These are phyloP conservation scores for Naganishia albida DNA, from an alignment of 1,284 basidiomycete species.

Conservation along the genomic window DNA sequence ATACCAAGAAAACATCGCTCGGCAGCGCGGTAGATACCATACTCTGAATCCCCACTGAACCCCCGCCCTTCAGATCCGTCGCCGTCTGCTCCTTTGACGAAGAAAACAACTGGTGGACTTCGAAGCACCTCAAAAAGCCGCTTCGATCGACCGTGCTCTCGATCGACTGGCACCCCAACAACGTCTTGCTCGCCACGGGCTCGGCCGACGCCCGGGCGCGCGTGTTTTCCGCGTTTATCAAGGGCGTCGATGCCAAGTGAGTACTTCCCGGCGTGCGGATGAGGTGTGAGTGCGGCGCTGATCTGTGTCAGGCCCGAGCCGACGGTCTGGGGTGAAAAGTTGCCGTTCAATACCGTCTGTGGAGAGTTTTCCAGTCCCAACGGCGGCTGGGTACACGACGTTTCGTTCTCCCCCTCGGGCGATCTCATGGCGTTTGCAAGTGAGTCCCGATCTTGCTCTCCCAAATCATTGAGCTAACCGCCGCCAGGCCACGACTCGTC, in stretches of 20 bases:
- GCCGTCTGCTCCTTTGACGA: slow-evolving; percentile 92
- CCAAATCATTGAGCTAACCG: background rate
- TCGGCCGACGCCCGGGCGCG: slow-evolving; percentile 93
- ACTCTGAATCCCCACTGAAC: background rate
- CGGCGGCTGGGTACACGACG: slow-evolving; percentile 95
- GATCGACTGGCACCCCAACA: slow-evolving; percentile 97
- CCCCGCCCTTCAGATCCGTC: slow-evolving; percentile 65
- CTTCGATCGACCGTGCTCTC: slow-evolving; percentile 88
- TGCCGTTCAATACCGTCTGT: slow-evolving; percentile 97
- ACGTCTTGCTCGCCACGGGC: slow-evolving; percentile 90
- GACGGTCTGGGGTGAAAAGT: slow-evolving; percentile 92
- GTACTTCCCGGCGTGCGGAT: slow-evolving; percentile 38
- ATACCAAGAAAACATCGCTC: too few species aligned
- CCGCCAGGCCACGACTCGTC: slow-evolving; percentile 84
- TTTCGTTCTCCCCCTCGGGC: slow-evolving; percentile 93
- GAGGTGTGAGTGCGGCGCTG: background rate
- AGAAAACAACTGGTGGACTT: slow-evolving; percentile 99
- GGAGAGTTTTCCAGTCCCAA: slow-evolving; percentile 86
- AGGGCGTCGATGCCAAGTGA: slow-evolving; percentile 92
- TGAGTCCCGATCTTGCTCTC: slow-evolving; percentile 55
- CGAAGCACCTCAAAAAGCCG: slow-evolving; percentile 96
- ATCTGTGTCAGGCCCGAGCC: slow-evolving; percentile 68
- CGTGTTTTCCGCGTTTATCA: slow-evolving; percentile 99
- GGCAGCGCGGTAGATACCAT: too few species aligned
- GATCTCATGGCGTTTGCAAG: slow-evolving; percentile 89